These are phyloP conservation scores for Colletotrichum liaoningense DNA, from an alignment of 2,329 filamentous ascomycete genomes.

Conservation along the genomic window DNA sequence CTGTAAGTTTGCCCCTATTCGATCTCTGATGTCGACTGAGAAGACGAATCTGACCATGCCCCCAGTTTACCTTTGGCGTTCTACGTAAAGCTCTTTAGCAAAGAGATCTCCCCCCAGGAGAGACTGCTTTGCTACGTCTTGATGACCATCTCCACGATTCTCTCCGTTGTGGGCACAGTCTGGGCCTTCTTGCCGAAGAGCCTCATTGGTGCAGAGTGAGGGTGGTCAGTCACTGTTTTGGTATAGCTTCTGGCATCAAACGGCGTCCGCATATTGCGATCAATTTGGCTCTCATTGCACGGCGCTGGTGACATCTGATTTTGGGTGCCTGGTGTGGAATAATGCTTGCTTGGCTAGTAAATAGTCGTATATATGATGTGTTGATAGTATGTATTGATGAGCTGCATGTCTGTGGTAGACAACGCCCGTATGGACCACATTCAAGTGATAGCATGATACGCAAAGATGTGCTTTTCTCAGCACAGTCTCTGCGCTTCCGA, in stretches of 20 bases:
- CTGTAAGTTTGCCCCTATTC: conserved; percentile 60
- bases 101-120: conserved; percentile 74
- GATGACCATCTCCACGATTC: conserved; percentile 73
- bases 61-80: conserved; percentile 80
- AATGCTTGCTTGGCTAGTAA: background rate
- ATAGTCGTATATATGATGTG: background rate
- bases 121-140: conserved; percentile 75
- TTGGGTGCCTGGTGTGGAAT: background rate
- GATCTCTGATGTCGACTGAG: background rate
- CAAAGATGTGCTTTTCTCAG: too few relatives aligned
- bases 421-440: background rate
- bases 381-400: background rate
- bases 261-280: background rate
- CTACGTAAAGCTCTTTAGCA: conserved; percentile 88
- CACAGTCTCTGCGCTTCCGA: conserved; percentile 37
- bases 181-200: conserved; percentile 90
- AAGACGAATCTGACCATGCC: background rate
- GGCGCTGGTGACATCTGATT: conserved; percentile 9
- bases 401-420: background rate
- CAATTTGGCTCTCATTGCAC: conserved; percentile 9
- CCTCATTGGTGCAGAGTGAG: conserved; percentile 68
- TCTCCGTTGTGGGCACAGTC: conserved; percentile 83
- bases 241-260: background rate
- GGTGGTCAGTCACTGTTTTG: conserved; percentile 13
- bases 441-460: background rate